These are phyloP conservation scores for Lepiota venenata DNA, from an alignment of 768 basidiomycete species.

Conservation along the genomic window DNA sequence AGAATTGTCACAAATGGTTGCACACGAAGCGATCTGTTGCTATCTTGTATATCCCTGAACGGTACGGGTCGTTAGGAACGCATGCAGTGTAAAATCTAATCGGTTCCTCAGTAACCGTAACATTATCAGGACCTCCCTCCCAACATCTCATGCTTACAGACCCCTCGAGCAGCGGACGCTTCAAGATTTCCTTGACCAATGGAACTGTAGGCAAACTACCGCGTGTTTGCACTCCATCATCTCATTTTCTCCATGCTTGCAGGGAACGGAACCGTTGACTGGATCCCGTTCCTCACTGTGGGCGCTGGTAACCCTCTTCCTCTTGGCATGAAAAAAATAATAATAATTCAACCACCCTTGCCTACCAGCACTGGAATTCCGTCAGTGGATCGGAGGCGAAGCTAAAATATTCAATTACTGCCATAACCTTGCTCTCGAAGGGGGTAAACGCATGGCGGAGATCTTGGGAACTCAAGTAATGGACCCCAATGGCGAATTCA, in stretches of 20 bases:
- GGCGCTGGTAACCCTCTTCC: constrained; percentile 36
- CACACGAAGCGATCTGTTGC: constrained; percentile 65
- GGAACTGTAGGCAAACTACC: constrained; percentile 37
- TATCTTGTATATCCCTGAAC: constrained; percentile 68
- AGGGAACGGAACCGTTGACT: constrained; percentile 70
- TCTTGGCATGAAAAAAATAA: neutral
- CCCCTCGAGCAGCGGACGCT: constrained; percentile 38
- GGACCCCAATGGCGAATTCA: constrained; percentile 55
- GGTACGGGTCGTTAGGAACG: constrained; percentile 25
- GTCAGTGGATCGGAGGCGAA: constrained; percentile 74
- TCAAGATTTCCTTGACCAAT: constrained; percentile 47
- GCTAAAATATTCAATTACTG: constrained; percentile 67
- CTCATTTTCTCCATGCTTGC: neutral
- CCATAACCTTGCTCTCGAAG: constrained; percentile 61
- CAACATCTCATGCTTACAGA: constrained; percentile 50
- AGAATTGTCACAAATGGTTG: constrained; percentile 90
- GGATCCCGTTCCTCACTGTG: constrained; percentile 50
- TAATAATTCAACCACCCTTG: neutral
- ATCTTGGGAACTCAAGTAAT: constrained; percentile 60
- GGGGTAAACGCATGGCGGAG: constrained; percentile 57
- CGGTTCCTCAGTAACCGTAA: constrained; percentile 52
- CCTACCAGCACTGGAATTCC: constrained; percentile 62
- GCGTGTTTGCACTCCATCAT: neutral
- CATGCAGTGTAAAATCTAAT: neutral
- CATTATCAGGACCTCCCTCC: constrained; percentile 54